Evolutionary conservation across 2,329 filamentous ascomycete species (phyloP).

Genomic region (Xylogone sp.): DNA sequence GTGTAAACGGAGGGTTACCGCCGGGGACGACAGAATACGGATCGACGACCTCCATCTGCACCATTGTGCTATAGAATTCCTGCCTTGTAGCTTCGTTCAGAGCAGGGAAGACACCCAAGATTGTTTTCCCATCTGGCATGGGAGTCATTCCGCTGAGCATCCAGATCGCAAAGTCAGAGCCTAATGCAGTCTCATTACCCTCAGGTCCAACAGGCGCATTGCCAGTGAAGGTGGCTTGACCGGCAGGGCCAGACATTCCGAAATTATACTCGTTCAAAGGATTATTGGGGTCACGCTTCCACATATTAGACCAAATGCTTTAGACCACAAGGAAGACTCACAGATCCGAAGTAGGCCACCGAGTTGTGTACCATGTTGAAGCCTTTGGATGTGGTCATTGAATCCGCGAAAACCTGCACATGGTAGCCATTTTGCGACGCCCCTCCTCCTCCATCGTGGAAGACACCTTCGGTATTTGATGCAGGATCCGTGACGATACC

Average conservation of each 20-base stretch:
- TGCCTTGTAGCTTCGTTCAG: constrained; percentile 1
- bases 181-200: constrained; percentile 5
- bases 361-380: constrained; percentile 10
- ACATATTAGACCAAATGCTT: too few species aligned
- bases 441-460: neutral
- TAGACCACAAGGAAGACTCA: neutral
- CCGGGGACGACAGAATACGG: neutral
- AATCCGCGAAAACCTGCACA: constrained; percentile 7
- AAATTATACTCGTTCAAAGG: constrained; percentile 2
- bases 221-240: constrained; percentile 2
- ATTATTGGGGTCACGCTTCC: neutral
- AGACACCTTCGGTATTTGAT: neutral
- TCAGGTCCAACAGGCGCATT: constrained; percentile 3
- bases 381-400: constrained; percentile 1
- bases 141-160: constrained; percentile 1
- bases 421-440: constrained; percentile 4
- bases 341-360: constrained; percentile 6
- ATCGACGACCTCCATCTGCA: constrained; percentile 4
- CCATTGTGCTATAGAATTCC: constrained; percentile 6
- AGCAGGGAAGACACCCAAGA: constrained; percentile 3
- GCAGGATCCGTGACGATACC: neutral
- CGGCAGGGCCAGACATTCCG: constrained; percentile 1
- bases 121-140: constrained; percentile 3
- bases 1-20: constrained; percentile 2
- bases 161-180: constrained; percentile 3